Base-by-base conservation (phyloP, 129 eudicot genomes). In the Flaveria brownii region DNA sequence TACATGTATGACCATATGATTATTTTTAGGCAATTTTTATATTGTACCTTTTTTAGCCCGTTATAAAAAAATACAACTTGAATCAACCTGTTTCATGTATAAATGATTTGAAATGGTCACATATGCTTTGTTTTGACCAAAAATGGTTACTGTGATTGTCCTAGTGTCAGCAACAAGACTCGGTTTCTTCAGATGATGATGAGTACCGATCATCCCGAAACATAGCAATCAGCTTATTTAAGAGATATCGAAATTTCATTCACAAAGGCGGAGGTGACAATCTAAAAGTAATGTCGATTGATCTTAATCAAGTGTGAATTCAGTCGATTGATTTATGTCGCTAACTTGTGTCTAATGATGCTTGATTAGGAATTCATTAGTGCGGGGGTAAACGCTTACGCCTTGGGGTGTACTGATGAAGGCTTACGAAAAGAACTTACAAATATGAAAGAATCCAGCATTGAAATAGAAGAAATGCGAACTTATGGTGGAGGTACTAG, bases 251-350 rank as follows among this genome's bases (percentile, higher is more conserved):
- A 52, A 91, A 89, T 73, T 87, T 81, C 50, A 79, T 84, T 5
- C 92, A 91, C 73, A 92, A 97, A 64, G 99, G 97, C 80, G 99
- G 99, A 76, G 88, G 86, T 71, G 97, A 94, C 87, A 91, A 91
- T 82, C 73, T 94, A 68, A 89, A 94, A 83, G 99, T 94, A 84
- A 82, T 49, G 42, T 72, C 60, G 67, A 26, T 39, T 15, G 36
- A 84, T 76, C 71, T 69, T 62, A 3, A 28, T 84, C 11, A 7
- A 18, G 64, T 9, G 20, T 72, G 20, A 47, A 51, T 42, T 61
- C 8, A 52, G 6, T 11, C 18, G 36, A 23, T 64, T 75, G 49
- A 39, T 73, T 64, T 39, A 63, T 39, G 17, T 76, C 9, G 55
- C 26, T 67, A 33, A 64, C 30, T 70, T 87, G 36, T 36, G 72